These are phyloP conservation scores for Tylopilus intermedius DNA, from an alignment of 768 basidiomycete species.

Conservation along the genomic window DNA sequence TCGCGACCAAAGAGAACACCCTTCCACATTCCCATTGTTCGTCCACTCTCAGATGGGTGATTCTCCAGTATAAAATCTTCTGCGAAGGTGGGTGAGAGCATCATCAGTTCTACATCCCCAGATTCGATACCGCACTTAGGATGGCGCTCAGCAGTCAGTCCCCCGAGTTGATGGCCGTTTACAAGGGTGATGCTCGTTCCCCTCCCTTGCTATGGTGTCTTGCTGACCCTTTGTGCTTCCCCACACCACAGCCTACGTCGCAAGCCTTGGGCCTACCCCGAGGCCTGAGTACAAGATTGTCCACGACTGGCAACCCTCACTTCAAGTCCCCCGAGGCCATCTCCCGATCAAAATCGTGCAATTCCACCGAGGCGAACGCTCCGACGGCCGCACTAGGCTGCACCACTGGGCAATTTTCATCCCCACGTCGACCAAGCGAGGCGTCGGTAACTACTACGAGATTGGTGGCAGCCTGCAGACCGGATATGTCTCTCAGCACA, in stretches of 20 bases:
- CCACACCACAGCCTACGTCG: slow-evolving; percentile 4
- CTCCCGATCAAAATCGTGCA: slow-evolving; percentile 17
- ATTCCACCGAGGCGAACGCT: slow-evolving; percentile 7
- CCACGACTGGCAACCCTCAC: not conserved
- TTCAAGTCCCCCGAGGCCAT: slow-evolving; percentile 11
- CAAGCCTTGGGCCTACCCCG: not conserved
- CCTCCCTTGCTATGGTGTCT: no score
- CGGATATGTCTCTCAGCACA: slow-evolving; percentile 14
- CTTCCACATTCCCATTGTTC: not conserved
- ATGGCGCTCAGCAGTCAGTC: slow-evolving; percentile 6
- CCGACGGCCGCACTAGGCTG: not conserved
- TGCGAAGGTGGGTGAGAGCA: slow-evolving; percentile 1
- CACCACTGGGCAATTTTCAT: slow-evolving; percentile 24
- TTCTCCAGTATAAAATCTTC: slow-evolving; percentile 5
- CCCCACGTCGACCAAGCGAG: slow-evolving; percentile 16
- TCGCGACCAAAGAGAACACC: not conserved
- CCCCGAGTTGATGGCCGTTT: slow-evolving; percentile 6
- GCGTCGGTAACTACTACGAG: slow-evolving; percentile 20
- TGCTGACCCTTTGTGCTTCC: not conserved
- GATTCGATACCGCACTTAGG: not conserved
- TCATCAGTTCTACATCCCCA: not conserved
- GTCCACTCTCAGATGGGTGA: slow-evolving; percentile 5
- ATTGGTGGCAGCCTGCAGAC: slow-evolving; percentile 7
- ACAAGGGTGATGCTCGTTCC: not conserved
- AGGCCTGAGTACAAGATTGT: slow-evolving; percentile 8